Percentiles rank a stretch among this genome's conserved stretches.
These are phyloP conservation scores for Dillenia suffruticosa DNA, from an alignment of 164 flowering plant species.

Conservation along the genomic window DNA sequence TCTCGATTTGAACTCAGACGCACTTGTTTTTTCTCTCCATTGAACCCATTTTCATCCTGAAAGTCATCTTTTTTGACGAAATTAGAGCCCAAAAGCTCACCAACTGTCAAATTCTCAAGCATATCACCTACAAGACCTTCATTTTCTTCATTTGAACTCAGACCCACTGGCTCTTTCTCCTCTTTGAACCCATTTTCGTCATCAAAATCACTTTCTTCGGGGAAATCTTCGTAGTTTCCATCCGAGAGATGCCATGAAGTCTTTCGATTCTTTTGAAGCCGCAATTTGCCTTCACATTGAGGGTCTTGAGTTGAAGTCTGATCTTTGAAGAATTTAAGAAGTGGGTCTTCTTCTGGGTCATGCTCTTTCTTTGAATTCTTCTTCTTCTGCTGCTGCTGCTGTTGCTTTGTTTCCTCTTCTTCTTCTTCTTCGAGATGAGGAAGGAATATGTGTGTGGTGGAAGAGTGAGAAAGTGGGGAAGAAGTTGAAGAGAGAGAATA, in stretches of 20 bases:
- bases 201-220: constrained; percentile 5
- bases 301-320: constrained; percentile 54
- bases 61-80: constrained; percentile 2
- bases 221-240: background rate
- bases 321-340: constrained; percentile 61
- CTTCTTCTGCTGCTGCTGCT: constrained; percentile 17
- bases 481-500: too few relatives aligned
- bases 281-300: constrained; percentile 29
- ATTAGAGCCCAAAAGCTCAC: constrained; percentile 51
- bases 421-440: constrained; percentile 35
- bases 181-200: constrained; percentile 1
- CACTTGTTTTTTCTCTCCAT: constrained; percentile 11
- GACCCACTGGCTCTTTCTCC: constrained; percentile 14
- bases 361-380: constrained; percentile 11
- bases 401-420: background rate
- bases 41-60: constrained; percentile 1
- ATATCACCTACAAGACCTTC: constrained; percentile 40
- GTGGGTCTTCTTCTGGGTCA: constrained; percentile 40
- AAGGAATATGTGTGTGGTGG: constrained; percentile 36
- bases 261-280: constrained; percentile 59
- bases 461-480: background rate
- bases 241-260: constrained; percentile 60
- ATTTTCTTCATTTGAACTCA: background rate
- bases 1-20: constrained; percentile 6
- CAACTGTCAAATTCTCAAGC: constrained; percentile 57